Conservation (phyloP, 1,284 basidiomycete species). For the Cutaneotrichosporon curvatum region DNA sequence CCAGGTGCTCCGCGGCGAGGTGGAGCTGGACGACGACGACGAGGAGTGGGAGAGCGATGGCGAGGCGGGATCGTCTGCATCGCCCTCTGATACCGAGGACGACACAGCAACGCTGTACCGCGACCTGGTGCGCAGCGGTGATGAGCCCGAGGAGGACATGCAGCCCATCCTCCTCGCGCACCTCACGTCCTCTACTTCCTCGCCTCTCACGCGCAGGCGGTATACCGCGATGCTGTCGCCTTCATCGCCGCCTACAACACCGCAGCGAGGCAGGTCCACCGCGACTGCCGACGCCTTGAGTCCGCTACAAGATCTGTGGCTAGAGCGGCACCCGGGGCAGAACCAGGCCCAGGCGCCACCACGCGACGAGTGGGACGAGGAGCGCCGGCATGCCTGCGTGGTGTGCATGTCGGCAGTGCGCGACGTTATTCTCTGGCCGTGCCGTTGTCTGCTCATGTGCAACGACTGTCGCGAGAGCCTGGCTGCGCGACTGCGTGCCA, state of each 20-base stretch:
- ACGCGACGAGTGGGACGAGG: constrained; percentile 38
- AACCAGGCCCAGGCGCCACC: no score
- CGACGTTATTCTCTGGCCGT: constrained; percentile 44
- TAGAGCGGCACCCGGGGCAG: constrained; percentile 9
- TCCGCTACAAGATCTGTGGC: not conserved
- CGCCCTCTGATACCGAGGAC: constrained; percentile 4
- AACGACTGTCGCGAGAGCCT: constrained; percentile 43
- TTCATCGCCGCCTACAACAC: not conserved
- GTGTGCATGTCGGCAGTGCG: constrained; percentile 42
- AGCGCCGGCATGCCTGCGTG: constrained; percentile 34
- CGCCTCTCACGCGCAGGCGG: constrained; percentile 39
- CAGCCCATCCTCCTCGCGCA: constrained; percentile 44
- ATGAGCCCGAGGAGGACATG: constrained; percentile 12
- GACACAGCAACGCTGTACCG: constrained; percentile 21
- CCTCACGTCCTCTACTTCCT: constrained; percentile 23
- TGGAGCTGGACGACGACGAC: constrained; percentile 29
- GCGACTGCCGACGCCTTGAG: not conserved
- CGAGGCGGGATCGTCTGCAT: constrained; percentile 3
- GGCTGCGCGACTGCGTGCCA: constrained; percentile 32
- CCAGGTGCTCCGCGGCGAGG: constrained; percentile 25
- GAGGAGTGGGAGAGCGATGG: constrained; percentile 21
- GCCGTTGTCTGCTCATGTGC: constrained; percentile 41
- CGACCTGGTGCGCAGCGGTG: constrained; percentile 18
- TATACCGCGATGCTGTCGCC: constrained; percentile 25
- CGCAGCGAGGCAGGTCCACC: not conserved